phyloP scores from a whole-genome alignment of 768 basidiomycete genomes.

The Mycena polygramma region DNA sequence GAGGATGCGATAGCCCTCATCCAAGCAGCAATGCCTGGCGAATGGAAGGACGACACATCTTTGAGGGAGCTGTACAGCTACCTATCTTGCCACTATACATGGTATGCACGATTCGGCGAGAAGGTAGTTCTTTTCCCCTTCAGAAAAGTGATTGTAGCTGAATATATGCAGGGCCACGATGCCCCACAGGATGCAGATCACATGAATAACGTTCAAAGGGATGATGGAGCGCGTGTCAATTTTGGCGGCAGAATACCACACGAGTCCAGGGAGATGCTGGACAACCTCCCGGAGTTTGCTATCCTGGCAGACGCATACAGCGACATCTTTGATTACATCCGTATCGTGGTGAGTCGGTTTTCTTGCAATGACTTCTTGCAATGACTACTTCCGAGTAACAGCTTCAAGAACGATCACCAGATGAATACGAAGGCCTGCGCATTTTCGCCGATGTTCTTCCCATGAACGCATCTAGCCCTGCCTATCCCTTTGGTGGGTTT shows the following conservation, averaged over 20 bases:
- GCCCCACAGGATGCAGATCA: too few relatives aligned
- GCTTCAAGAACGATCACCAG: slow-evolving; percentile 40
- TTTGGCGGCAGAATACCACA: slow-evolving; percentile 2
- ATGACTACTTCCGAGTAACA: slow-evolving; percentile 12
- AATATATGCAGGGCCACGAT: too few relatives aligned
- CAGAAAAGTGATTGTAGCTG: too few relatives aligned
- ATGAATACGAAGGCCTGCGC: slow-evolving; percentile 37
- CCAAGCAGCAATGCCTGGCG: neutral
- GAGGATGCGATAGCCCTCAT: neutral
- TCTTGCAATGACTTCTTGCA: too few relatives aligned
- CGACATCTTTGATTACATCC: slow-evolving; percentile 20
- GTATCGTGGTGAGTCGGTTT: slow-evolving; percentile 9
- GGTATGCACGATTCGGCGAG: neutral
- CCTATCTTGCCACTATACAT: neutral
- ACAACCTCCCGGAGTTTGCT: neutral
- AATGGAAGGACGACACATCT: neutral
- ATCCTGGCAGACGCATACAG: slow-evolving; percentile 20
- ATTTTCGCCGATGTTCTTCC: slow-evolving; percentile 40
- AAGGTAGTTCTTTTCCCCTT: neutral
- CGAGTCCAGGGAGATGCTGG: slow-evolving; percentile 9
- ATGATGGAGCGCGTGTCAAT: slow-evolving; percentile 4
- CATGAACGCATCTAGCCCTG: slow-evolving; percentile 31
- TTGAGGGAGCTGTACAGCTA: neutral
- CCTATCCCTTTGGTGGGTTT: slow-evolving; percentile 44
- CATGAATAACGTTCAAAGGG: neutral